Percentiles rank a stretch among this genome's conserved stretches.
Conservation (phyloP, 805 yeast species). For the Ogataea ganodermae region DNA sequence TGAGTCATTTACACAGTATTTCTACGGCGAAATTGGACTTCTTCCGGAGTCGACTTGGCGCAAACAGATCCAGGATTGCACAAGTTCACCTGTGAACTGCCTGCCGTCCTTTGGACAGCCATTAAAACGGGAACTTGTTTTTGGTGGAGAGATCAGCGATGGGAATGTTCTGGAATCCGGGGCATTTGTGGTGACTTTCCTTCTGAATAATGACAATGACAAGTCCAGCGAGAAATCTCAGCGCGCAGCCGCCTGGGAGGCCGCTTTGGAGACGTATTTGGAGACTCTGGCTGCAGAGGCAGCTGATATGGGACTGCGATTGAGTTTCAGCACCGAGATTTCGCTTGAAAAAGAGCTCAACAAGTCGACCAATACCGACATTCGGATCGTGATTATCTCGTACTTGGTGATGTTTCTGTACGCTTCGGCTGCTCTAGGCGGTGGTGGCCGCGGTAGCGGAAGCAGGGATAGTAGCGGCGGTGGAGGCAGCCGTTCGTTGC, state of each 20-base stretch:
- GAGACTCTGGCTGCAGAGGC: conserved; percentile 48
- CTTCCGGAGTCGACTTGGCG: conserved; percentile 60
- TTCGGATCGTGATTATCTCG: conserved; percentile 67
- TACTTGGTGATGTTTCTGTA: conserved; percentile 86
- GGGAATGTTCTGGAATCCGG: conserved; percentile 55
- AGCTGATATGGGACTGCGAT: conserved; percentile 50
- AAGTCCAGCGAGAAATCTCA: conserved; percentile 40
- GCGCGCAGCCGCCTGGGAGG: conserved; percentile 66
- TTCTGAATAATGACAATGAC: conserved; percentile 59
- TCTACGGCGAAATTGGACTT: conserved; percentile 58
- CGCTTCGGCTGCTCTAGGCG: conserved; percentile 77
- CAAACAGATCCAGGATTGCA: conserved; percentile 55
- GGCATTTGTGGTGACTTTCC: conserved; percentile 76
- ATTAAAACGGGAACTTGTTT: conserved; percentile 65
- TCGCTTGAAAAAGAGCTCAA: conserved; percentile 84
- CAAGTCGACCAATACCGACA: conserved; percentile 78
- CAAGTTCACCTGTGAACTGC: conserved; percentile 83
- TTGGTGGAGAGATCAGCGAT: conserved; percentile 54
- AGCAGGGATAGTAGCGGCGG: conserved; percentile 7
- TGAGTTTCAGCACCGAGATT: conserved; percentile 79
- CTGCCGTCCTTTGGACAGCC: conserved; percentile 93
- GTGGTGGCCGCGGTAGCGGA: conserved; percentile 34
- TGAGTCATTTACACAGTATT: conserved; percentile 88
- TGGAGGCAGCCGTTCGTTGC: conserved; percentile 1
- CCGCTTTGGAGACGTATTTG: conserved; percentile 58